Base-by-base conservation (phyloP, 2,329 filamentous ascomycete genomes). In the Colletotrichum echinochloae region DNA sequence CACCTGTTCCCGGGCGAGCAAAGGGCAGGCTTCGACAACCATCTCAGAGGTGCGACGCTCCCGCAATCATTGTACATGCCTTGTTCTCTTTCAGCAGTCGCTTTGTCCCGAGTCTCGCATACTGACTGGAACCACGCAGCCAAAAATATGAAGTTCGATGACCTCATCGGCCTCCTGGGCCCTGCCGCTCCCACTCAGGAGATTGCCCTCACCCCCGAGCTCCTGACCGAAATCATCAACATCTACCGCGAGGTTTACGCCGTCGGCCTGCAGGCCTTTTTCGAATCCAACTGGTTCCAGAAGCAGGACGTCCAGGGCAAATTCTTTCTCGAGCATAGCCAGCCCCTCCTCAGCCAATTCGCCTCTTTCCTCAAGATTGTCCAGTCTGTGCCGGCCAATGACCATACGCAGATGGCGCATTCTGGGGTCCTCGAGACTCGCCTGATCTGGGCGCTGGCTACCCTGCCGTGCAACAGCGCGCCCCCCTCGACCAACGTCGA, bases 211-310 rank as follows among this genome's bases (percentile, higher is more conserved):
- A 80, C 83, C 78, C 79, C 87, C 68, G 84, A 85, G 41, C 81
- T 80, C 28, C 76, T 93, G 60, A 88, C 90, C 75, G 91, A 94
- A 77, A 89, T 94, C 69, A 90, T 89, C 73, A 88, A 88, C 72
- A 80, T 95, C 20, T 97, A 93, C 80, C 87, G 89, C 75, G 91
- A 91, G 74, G 90, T 94, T 73, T 97, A 96, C 79, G 92, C 91
- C 5, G 88, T 87, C 1, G 92, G 90, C 9, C 87, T 96, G 56
- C 91, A 93, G 79, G 87, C 88, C 60, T 91, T 96, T 72, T 88
- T 97, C 72, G 95, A 98, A 79, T 93, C 94, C 8, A 87, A 86
- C 35, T 98, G 95, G 95, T 98, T 94, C 81, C 88, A 84, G 70
- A 83, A 85, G 57, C 78, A 78, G 56, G 85, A 84, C 46, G 71